phyloP scores from a whole-genome alignment of 768 basidiomycete genomes.

The Macrocybe gigantea region DNA sequence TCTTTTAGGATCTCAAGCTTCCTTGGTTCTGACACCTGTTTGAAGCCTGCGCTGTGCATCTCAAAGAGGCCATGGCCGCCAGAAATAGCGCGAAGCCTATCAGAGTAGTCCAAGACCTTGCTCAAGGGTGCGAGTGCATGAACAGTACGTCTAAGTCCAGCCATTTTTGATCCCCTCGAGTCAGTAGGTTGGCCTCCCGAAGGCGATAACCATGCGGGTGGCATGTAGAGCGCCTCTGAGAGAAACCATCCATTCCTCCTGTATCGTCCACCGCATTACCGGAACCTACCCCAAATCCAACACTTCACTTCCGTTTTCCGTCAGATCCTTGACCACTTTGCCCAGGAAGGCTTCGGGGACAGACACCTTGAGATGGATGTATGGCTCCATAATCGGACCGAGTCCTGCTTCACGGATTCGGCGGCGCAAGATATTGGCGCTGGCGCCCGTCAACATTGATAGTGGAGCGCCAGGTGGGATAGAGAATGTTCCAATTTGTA shows the following conservation, averaged over 20 bases:
- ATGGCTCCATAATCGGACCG: constrained; percentile 79
- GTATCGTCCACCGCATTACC: constrained; percentile 24
- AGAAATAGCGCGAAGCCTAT: constrained; percentile 69
- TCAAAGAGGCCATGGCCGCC: constrained; percentile 82
- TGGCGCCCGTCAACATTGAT: constrained; percentile 60
- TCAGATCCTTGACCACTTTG: constrained; percentile 78
- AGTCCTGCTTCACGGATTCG: constrained; percentile 56
- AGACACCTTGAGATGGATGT: constrained; percentile 60
- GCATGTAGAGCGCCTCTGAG: constrained; percentile 68
- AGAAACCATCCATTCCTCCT: constrained; percentile 39
- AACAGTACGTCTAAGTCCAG: constrained; percentile 54
- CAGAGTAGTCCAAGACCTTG: constrained; percentile 77
- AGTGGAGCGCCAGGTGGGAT: constrained; percentile 36
- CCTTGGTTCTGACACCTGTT: constrained; percentile 52
- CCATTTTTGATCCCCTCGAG: background rate
- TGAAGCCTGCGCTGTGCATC: constrained; percentile 75
- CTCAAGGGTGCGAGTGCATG: constrained; percentile 74
- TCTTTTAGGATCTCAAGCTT: constrained; percentile 71
- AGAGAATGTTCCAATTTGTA: constrained; percentile 44
- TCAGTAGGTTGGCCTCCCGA: constrained; percentile 29
- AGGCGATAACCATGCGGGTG: constrained; percentile 72
- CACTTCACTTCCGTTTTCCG: constrained; percentile 77
- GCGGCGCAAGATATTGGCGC: constrained; percentile 57
- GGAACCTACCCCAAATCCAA: constrained; percentile 53
- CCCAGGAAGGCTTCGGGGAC: constrained; percentile 66